These are phyloP conservation scores for Geotrichum klebahnii DNA, from an alignment of 1,139 yeast genomes.

Conservation along the genomic window DNA sequence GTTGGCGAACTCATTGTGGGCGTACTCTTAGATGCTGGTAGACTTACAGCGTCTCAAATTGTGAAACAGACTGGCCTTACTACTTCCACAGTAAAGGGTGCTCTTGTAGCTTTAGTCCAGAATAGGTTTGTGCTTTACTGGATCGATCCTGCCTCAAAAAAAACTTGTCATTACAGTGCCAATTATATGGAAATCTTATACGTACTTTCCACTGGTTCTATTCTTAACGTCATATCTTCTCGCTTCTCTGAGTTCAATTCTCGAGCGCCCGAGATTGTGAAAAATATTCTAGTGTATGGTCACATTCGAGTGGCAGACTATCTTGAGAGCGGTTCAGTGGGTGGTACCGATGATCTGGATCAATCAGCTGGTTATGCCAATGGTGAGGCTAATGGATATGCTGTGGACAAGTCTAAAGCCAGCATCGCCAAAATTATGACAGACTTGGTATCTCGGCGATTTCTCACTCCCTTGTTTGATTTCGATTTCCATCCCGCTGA, in stretches of 20 bases:
- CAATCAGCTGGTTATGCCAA: conserved; percentile 29
- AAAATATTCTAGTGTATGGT: conserved; percentile 62
- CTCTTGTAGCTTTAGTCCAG: conserved; percentile 42
- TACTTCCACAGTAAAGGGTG: conserved; percentile 36
- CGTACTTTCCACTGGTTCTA: conserved; percentile 73
- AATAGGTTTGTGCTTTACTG: conserved; percentile 42
- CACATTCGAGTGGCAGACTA: conserved; percentile 62
- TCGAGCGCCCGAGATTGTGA: conserved; percentile 61
- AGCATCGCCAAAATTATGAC: conserved; percentile 36
- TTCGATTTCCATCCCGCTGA: conserved; percentile 39
- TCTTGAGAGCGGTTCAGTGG: conserved; percentile 39
- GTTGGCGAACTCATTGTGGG: conserved; percentile 39
- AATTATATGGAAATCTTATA: conserved; percentile 61
- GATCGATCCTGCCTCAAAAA: conserved; percentile 40
- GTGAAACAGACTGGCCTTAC: conserved; percentile 34
- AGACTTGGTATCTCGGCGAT: conserved; percentile 52
- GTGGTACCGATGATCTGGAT: conserved; percentile 30
- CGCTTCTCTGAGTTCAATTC: conserved; percentile 38
- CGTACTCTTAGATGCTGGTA: conserved; percentile 37
- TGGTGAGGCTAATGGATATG: conserved; percentile 17
- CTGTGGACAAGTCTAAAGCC: conserved; percentile 38
- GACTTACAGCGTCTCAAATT: conserved; percentile 37
- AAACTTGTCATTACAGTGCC: conserved; percentile 52
- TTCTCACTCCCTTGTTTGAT: conserved; percentile 50
- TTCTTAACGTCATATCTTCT: conserved; percentile 53